Conservation (phyloP, 495 filamentous ascomycete species). For the Gamarada debralockiae region DNA sequence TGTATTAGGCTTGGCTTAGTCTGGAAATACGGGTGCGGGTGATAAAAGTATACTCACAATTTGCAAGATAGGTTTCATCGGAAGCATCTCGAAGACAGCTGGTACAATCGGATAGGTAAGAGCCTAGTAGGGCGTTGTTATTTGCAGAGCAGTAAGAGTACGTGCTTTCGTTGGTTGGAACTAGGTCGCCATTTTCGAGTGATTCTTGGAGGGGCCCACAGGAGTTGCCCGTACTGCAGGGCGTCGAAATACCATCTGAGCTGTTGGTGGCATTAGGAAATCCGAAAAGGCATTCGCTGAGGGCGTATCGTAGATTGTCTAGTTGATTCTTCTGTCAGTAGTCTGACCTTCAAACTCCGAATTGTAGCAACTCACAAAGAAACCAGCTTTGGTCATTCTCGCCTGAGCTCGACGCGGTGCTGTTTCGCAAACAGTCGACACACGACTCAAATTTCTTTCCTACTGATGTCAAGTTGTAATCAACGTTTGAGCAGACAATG, state of each 20-base stretch:
- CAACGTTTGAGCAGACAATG: conserved; percentile 50
- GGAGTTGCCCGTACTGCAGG: conserved; percentile 19
- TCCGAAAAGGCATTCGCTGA: conserved; percentile 37
- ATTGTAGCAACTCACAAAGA: conserved; percentile 47
- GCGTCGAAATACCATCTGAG: conserved; percentile 6
- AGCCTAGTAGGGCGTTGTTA: neutral
- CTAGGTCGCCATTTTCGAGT: conserved; percentile 19
- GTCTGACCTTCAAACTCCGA: neutral
- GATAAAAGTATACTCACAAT: conserved; percentile 17
- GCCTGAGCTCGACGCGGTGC: conserved; percentile 39
- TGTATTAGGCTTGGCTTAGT: conserved; percentile 9
- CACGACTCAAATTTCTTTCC: conserved; percentile 55
- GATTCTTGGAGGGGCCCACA: conserved; percentile 16
- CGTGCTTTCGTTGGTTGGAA: conserved; percentile 1
- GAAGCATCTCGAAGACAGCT: conserved; percentile 8
- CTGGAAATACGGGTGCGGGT: neutral
- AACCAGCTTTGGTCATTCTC: conserved; percentile 58
- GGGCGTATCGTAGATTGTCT: conserved; percentile 39
- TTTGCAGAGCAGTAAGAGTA: conserved; percentile 21
- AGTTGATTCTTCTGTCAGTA: neutral
- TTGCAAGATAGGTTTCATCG: conserved; percentile 15
- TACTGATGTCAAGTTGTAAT: conserved; percentile 36
- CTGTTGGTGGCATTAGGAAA: conserved; percentile 25
- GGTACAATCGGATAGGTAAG: conserved; percentile 12
- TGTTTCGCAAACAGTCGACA: conserved; percentile 53